Evolutionary conservation across 805 yeast genomes (phyloP).

Genomic region (Hanseniaspora jakobsenii): DNA sequence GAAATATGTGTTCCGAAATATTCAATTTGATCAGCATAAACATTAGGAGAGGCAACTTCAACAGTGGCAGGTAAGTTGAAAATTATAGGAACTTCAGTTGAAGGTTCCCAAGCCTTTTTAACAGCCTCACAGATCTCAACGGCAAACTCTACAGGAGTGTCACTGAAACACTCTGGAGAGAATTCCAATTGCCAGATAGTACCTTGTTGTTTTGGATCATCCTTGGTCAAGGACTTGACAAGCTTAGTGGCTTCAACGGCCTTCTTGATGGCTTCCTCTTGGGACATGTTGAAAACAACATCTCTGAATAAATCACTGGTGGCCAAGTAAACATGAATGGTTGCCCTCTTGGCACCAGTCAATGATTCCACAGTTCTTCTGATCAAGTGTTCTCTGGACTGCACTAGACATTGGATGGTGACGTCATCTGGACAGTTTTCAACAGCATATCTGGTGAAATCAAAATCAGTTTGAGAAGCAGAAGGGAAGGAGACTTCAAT

Average conservation of each 20-base stretch:
- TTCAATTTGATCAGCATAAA: slow-evolving; percentile 71
- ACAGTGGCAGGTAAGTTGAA: slow-evolving; percentile 75
- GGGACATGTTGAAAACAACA: slow-evolving; percentile 61
- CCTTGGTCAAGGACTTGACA: slow-evolving; percentile 59
- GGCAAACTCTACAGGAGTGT: slow-evolving; percentile 62
- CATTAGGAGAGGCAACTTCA: slow-evolving; percentile 63
- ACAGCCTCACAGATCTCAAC: slow-evolving; percentile 71
- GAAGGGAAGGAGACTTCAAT: slow-evolving; percentile 73
- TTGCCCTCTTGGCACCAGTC: slow-evolving; percentile 61
- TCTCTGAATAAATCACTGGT: slow-evolving; percentile 66
- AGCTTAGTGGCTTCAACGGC: slow-evolving; percentile 62
- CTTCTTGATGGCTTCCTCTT: slow-evolving; percentile 52
- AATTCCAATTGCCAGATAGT: slow-evolving; percentile 64
- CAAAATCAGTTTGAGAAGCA: slow-evolving; percentile 73
- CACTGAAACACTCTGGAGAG: slow-evolving; percentile 69
- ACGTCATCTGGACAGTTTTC: slow-evolving; percentile 70
- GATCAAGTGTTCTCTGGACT: slow-evolving; percentile 63
- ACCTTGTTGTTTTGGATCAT: slow-evolving; percentile 51
- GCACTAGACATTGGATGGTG: slow-evolving; percentile 59
- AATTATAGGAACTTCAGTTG: slow-evolving; percentile 60
- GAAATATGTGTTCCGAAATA: slow-evolving; percentile 55
- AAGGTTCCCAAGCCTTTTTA: slow-evolving; percentile 66
- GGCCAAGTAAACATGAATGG: slow-evolving; percentile 62
- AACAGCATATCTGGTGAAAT: slow-evolving; percentile 68
- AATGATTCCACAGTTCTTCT: slow-evolving; percentile 64